Evolutionary conservation across 305 asterid genomes (phyloP), one percentile per base, ranked within the genome.

Genomic region (Salvia sclarea): DNA sequence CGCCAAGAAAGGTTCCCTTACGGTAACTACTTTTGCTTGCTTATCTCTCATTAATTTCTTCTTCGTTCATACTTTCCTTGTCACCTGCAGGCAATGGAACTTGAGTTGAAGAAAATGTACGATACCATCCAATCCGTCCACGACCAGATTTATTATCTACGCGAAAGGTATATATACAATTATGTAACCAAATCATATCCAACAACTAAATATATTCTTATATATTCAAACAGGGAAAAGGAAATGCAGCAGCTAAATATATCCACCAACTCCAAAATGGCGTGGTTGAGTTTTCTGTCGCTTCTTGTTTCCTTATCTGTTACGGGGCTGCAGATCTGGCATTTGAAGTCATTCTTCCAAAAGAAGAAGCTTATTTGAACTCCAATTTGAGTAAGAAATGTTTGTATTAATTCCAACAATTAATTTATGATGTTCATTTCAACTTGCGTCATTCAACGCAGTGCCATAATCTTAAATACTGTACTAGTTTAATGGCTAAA

Each of bases 1-100:
- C 56, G 97, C 96, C 66, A 92, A 86, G 85, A 92, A 92, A 77
- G 96, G 96, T 64, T 85, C 97, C 17, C 66, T 92, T 64, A 89
- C 87, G 68, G 98, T 92, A 76, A 81, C 84, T 72, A 12, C 3
- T 4, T 33, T 33, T 33, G 40, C 40, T 33, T 38, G 11, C 13
- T 8, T 37, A 9, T 3, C 11, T 37, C 41, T 37, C n/a, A n/a
- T n/a, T n/a, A n/a, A n/a, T n/a, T n/a, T n/a, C n/a, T n/a, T n/a
- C n/a, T n/a, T n/a, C n/a, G n/a, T n/a, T n/a, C n/a, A n/a, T 28
- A 28, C 33, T 28, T 28, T 45, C 1, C 52, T 38, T 48, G 41
- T 31, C 60, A 16, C 64, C 78, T 88, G 96, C 81, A 91, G 96
- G 61, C 82, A 9, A 90, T 92, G 98, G 96, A 90, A 76, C 5